A percentile compares a stretch with the other conserved stretches of the same genome.
Conservation (phyloP, 306 rosid genomes). For the Bauhinia variegata region DNA sequence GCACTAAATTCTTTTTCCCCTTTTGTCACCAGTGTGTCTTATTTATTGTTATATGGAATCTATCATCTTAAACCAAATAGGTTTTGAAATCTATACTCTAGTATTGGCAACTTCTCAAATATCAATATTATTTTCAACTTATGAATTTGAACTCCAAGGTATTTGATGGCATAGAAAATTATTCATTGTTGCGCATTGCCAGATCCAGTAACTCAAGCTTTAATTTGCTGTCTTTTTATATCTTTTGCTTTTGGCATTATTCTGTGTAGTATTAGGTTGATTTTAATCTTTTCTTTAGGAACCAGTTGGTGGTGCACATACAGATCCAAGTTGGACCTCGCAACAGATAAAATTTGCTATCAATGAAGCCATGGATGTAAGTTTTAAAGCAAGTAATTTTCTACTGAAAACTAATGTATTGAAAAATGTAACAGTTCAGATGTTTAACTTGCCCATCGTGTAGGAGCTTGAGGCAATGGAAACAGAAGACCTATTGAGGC, state of each 20-base stretch:
- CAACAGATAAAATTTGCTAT: conserved; percentile 78
- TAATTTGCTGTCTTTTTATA: background rate
- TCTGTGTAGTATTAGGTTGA: conserved; percentile 19
- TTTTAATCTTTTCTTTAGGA: conserved; percentile 58
- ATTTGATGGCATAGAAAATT: background rate
- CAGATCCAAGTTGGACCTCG: conserved; percentile 83
- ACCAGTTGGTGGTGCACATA: conserved; percentile 95
- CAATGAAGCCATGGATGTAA: conserved; percentile 80
- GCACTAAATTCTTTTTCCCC: conserved; percentile 1
- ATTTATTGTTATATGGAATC: conserved; percentile 7
- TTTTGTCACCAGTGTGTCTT: too few species aligned
- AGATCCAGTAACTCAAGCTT: conserved; percentile 22
- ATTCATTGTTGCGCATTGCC: background rate
- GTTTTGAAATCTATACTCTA: conserved; percentile 12
- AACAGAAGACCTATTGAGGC: conserved; percentile 60
- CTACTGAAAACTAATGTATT: conserved; percentile 26
- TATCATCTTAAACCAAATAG: conserved; percentile 11
- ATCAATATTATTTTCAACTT: background rate
- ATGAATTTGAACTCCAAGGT: background rate
- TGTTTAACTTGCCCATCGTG: conserved; percentile 32
- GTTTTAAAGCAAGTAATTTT: conserved; percentile 39
- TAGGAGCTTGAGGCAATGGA: conserved; percentile 78
- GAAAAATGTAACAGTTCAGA: conserved; percentile 24
- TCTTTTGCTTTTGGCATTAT: conserved; percentile 3
- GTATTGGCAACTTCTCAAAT: conserved; percentile 3